Evolutionary conservation across 1,139 yeast genomes (phyloP).

Genomic region (Pichiaceae sp.): DNA sequence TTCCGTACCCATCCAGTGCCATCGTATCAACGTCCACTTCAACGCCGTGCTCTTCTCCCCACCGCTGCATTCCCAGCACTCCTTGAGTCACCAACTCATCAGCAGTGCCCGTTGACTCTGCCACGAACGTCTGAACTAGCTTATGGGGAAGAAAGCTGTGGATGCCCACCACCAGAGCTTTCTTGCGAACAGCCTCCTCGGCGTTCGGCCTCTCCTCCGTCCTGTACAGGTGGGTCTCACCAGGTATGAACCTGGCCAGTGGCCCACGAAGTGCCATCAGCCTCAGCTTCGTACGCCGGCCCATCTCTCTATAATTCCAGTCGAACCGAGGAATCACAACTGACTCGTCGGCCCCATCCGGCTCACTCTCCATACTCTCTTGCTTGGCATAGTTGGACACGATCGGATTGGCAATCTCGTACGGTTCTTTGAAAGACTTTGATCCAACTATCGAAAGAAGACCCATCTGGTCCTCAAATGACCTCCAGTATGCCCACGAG

Average conservation of each 20-base stretch:
- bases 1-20: slow-evolving; percentile 47
- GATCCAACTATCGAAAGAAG: slow-evolving; percentile 32
- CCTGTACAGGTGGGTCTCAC: slow-evolving; percentile 24
- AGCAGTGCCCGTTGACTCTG: slow-evolving; percentile 40
- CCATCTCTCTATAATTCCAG: slow-evolving; percentile 23
- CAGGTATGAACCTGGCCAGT: slow-evolving; percentile 9
- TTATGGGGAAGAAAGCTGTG: slow-evolving; percentile 50
- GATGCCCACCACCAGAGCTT: slow-evolving; percentile 36
- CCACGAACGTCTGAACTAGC: slow-evolving; percentile 37
- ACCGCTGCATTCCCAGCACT: slow-evolving; percentile 28
- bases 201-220: slow-evolving; percentile 10
- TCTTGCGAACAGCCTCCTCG: slow-evolving; percentile 15
- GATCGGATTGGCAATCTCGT: slow-evolving; percentile 16
- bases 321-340: slow-evolving; percentile 20
- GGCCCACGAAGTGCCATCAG: slow-evolving; percentile 26
- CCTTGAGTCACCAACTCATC: slow-evolving; percentile 29
- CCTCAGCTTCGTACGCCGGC: slow-evolving; percentile 32
- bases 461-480: slow-evolving; percentile 15
- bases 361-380: background rate
- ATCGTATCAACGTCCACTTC: slow-evolving; percentile 33
- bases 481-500: slow-evolving; percentile 18
- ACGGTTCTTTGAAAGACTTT: slow-evolving; percentile 24
- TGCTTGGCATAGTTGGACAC: background rate
- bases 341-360: slow-evolving; percentile 1
- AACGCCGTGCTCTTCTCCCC: slow-evolving; percentile 29